Conservation (phyloP, 805 yeast species). For the Yarrowia sp. region DNA sequence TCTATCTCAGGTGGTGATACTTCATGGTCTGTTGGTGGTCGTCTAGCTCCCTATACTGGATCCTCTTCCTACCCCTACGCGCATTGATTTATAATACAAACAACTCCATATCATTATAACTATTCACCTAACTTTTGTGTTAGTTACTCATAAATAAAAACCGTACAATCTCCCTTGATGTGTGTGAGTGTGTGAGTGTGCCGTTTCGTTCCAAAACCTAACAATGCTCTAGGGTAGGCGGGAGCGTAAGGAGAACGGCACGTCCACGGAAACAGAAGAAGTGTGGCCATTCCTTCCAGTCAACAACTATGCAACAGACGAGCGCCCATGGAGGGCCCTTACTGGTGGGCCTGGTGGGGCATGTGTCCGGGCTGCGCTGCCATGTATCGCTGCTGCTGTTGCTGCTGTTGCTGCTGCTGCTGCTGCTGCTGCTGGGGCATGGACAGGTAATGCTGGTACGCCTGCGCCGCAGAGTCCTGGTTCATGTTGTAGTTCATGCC, state of each 20-base stretch:
- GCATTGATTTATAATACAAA: background rate
- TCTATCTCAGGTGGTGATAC: too few relatives aligned
- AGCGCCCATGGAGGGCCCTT: too few relatives aligned
- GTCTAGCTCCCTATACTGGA: background rate
- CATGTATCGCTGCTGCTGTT: slow-evolving; percentile 35
- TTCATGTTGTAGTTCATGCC: slow-evolving; percentile 38
- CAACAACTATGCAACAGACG: background rate
- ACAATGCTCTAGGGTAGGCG: background rate
- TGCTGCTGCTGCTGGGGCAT: slow-evolving; percentile 32
- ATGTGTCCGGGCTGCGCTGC: slow-evolving; percentile 29
- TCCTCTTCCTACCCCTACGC: too few relatives aligned
- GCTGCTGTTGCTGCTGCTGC: slow-evolving; percentile 33
- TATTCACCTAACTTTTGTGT: slow-evolving; percentile 20
- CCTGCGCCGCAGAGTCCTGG: slow-evolving; percentile 50
- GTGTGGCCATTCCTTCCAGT: background rate
- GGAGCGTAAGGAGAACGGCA: background rate
- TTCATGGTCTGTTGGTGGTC: too few relatives aligned
- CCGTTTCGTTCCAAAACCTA: background rate
- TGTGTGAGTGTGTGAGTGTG: background rate
- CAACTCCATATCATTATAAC: slow-evolving; percentile 20
- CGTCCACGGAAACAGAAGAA: background rate
- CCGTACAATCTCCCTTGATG: background rate
- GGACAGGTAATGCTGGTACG: slow-evolving; percentile 58
- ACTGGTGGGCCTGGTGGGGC: slow-evolving; percentile 25
- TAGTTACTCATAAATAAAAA: slow-evolving; percentile 19